Evolutionary conservation across 805 yeast species (phyloP).

Genomic region (Brettanomyces bruxellensis): DNA sequence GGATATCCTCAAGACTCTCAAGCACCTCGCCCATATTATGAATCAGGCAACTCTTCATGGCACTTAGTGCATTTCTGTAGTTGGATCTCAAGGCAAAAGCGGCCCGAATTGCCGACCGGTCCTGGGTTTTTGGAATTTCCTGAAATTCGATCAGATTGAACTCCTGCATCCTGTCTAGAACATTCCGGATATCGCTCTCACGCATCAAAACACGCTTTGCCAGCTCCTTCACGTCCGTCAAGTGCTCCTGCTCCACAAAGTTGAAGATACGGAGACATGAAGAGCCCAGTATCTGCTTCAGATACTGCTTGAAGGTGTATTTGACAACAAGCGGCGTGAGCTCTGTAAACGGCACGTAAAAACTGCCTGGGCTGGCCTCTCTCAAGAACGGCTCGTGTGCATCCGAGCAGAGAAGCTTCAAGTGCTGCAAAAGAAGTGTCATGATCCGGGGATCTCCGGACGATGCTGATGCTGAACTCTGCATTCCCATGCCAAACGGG

Average conservation of each 20-base stretch:
- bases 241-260: constrained; percentile 58
- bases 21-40: constrained; percentile 46
- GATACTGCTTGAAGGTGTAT: constrained; percentile 43
- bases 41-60: constrained; percentile 33
- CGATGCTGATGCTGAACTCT: constrained; percentile 1
- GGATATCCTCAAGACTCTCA: constrained; percentile 40
- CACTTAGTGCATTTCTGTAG: constrained; percentile 24
- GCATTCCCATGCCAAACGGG: constrained; percentile 3
- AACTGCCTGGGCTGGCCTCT: constrained; percentile 47
- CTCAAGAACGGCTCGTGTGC: constrained; percentile 48
- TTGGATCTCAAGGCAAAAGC: constrained; percentile 66
- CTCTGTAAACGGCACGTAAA: constrained; percentile 53
- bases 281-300: constrained; percentile 55
- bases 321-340: constrained; percentile 38
- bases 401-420: constrained; percentile 52
- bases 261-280: constrained; percentile 67
- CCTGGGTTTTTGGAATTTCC: constrained; percentile 87
- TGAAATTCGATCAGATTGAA: constrained; percentile 77
- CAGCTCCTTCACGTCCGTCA: constrained; percentile 79
- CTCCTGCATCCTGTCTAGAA: constrained; percentile 55
- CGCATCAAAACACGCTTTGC: constrained; percentile 68
- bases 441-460: constrained; percentile 9
- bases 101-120: constrained; percentile 85
- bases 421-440: constrained; percentile 39
- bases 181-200: constrained; percentile 67